Base-by-base conservation (phyloP, 1,139 yeast genomes). In the Neolecta irregularis region DNA sequence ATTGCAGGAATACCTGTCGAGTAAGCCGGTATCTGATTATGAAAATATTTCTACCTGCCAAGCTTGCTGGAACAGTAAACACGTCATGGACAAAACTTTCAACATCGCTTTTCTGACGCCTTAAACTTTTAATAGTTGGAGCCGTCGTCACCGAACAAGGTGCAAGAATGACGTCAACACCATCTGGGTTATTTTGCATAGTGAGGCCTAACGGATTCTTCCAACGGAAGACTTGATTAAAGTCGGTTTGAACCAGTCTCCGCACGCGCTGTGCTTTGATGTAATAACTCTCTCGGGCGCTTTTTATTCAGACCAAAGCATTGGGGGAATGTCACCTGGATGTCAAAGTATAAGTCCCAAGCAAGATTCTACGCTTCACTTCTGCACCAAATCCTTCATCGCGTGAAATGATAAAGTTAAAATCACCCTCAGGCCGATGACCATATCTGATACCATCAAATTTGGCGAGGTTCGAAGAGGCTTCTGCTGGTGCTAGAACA, bases 401-500 rank as follows among this genome's bases (percentile, higher is more conserved):
- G 42, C 96, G 62, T 3, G 91, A 78, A 5, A 63, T 59, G 1
- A 67, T 64, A 41, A 72, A 75, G 18, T 51, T 54, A 15, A 61
- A 60, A 24, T 57, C 58, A 13, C 53, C 53, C 2, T 49, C 48
- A 1, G 69, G 65, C 30, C 74, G 56, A 34, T 54, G 25, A 56
- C 1, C 96, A 49, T 77, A 91, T 35, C 95, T 61, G 17, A 85
- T 61, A 2, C 98, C 98, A 55, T 88, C 98, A 49, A 69, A 91
- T 24, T 95, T 62, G 1, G 94, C 69, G 33, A 91, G 63, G 51
- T 91, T 88, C 0, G 98, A 85, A 0, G 93, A 74, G 0, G 95
- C 96, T 51, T 91, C 98, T 0, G 95, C 79, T 0, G 95, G 80
- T 1, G 91, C 83, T 24, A 91, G 49, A 0, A 93, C 76, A 50